Evolutionary conservation across 805 yeast genomes (phyloP).

Genomic region (Starmerella bombicola): DNA sequence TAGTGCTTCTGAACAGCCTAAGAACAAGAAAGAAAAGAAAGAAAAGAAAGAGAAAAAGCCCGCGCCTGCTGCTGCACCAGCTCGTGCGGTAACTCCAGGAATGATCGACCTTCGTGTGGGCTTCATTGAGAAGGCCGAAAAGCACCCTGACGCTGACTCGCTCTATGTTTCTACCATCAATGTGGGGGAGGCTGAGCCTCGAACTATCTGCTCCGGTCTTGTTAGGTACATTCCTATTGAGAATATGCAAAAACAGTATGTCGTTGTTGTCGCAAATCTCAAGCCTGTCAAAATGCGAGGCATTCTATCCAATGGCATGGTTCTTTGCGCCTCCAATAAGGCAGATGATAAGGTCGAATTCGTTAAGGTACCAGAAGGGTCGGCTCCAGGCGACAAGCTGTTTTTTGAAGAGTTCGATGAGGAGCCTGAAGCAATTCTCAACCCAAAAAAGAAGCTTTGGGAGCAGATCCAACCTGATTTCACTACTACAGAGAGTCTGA

Average conservation of each 20-base stretch:
- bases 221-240: constrained; percentile 81
- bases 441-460: constrained; percentile 98
- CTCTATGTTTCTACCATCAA: constrained; percentile 93
- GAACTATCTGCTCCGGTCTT: constrained; percentile 96
- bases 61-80: constrained; percentile 41
- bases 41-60: constrained; percentile 41
- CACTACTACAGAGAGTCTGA: constrained; percentile 61
- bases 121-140: constrained; percentile 86
- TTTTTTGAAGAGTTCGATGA: constrained; percentile 87
- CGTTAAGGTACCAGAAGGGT: constrained; percentile 85
- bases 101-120: constrained; percentile 91
- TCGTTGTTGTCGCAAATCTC: constrained; percentile 85
- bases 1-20: constrained; percentile 20
- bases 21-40: constrained; percentile 26
- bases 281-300: constrained; percentile 99
- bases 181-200: constrained; percentile 92
- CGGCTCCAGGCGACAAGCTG: constrained; percentile 90
- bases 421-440: constrained; percentile 79
- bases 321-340: constrained; percentile 62
- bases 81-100: constrained; percentile 41
- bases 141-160: constrained; percentile 97
- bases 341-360: constrained; percentile 67
- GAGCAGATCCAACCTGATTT: constrained; percentile 88
- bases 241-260: constrained; percentile 89
- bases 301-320: constrained; percentile 91